Base-by-base conservation (phyloP, 805 yeast genomes). In the Scheffersomyces lignosus region DNA sequence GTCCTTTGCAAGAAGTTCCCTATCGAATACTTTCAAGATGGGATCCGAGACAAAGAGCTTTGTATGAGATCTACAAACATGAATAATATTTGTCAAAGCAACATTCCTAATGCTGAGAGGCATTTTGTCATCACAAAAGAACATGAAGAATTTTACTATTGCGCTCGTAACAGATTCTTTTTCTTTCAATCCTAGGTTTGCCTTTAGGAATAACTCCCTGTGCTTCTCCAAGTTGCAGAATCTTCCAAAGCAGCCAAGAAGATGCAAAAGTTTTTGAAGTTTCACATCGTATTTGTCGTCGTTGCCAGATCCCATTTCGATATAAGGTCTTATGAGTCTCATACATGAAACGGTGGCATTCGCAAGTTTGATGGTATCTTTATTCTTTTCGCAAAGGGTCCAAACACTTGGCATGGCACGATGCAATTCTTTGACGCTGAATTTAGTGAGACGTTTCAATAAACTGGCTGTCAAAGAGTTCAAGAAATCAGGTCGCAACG, bases 331-430 rank as follows among this genome's bases (percentile, higher is more conserved):
- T 4, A 83, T 45, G 35, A 75, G 62, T 13, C 60, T 60, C 42
- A 87, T 54, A 27, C 88, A 77, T 0, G 89, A 78, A 0, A 78
- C 60, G 14, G 87, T 76, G 0, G 90, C 90, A 44, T 73, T 77
- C 0, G 80, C 76, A 4, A 86, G 48, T 43, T 76, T 75, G 0
- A 51, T 38, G 0, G 74, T 69, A 33, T 76, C 78, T 1, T 67
- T 60, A 27, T 71, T 65, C 48, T 74, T 58, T 3, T 45, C 50
- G 2, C 85, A 71, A 0, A 86, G 61, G 6, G 57, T 58, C 83
- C 88, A 80, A 3, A 78, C 59, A 38, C 87, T 71, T 1, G 89
- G 88, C 56, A 87, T 73, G 0, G 91, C 95, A 50, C 81, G 81
- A n/a, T 77, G 77, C 6, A 87, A 57, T 46, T 86, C 93, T 39